Percentiles rank a stretch among this genome's conserved stretches.
phyloP scores from a whole-genome alignment of 2,329 filamentous ascomycete genomes.

The Colletotrichum graminicola region DNA sequence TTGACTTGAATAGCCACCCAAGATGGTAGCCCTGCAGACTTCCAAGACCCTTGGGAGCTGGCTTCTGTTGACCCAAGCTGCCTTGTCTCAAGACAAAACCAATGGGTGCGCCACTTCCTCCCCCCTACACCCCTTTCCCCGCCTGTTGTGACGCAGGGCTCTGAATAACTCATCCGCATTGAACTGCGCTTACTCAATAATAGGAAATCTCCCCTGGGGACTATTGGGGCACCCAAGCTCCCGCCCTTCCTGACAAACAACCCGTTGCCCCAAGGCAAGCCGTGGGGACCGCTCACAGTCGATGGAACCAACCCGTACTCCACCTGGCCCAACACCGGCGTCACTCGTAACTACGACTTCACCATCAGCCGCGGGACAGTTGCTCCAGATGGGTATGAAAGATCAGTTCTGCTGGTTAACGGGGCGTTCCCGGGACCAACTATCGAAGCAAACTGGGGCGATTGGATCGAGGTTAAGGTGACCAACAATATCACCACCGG shows the following conservation, averaged over 20 bases:
- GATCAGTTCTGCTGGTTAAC: slow-evolving; percentile 51
- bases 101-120: background rate
- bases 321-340: slow-evolving; percentile 63
- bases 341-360: slow-evolving; percentile 68
- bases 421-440: slow-evolving; percentile 51
- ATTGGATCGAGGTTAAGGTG: slow-evolving; percentile 73
- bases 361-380: slow-evolving; percentile 62
- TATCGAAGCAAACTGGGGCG: slow-evolving; percentile 74
- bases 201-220: background rate
- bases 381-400: slow-evolving; percentile 68
- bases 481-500: slow-evolving; percentile 72
- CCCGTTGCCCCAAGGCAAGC: background rate
- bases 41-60: background rate
- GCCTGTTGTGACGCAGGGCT: background rate
- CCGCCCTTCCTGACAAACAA: background rate
- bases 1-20: background rate
- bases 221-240: background rate
- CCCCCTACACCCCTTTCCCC: background rate
- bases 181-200: background rate
- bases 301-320: slow-evolving; percentile 60
- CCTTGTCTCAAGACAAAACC: background rate
- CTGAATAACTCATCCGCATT: background rate
- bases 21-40: background rate
- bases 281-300: background rate
- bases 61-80: background rate